Conservation (phyloP, 2,329 filamentous ascomycete species). For the Davidsoniella virescens region DNA sequence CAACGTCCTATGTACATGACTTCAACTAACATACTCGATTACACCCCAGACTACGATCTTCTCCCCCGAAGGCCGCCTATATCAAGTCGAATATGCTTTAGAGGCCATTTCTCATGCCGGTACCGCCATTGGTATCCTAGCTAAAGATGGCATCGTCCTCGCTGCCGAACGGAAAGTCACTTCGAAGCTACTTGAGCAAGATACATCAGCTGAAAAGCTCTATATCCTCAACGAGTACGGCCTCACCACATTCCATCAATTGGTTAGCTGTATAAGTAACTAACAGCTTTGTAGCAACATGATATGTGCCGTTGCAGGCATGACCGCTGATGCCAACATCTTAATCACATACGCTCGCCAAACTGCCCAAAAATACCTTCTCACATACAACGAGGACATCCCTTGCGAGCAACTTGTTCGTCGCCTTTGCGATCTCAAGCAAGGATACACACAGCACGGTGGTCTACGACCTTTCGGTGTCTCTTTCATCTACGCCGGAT, state of each 20-base stretch:
- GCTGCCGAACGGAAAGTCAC: conserved; percentile 98
- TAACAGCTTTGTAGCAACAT: conserved; percentile 56
- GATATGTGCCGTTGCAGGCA: conserved; percentile 97
- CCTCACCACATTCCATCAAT: not conserved
- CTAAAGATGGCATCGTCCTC: conserved; percentile 95
- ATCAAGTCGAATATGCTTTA: conserved; percentile 98
- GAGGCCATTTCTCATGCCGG: conserved; percentile 98
- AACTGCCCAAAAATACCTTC: conserved; percentile 90
- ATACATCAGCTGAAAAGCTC: conserved; percentile 98
- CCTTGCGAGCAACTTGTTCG: conserved; percentile 97
- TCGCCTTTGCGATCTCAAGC: conserved; percentile 91
- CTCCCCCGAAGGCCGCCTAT: conserved; percentile 93
- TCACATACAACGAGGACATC: conserved; percentile 99
- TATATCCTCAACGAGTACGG: conserved; percentile 95
- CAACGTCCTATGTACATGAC: not conserved
- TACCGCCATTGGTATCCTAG: conserved; percentile 89
- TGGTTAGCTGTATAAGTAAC: not conserved
- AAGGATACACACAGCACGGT: conserved; percentile 97
- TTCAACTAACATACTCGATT: not conserved
- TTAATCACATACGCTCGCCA: conserved; percentile 99
- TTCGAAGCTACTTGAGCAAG: conserved; percentile 96
- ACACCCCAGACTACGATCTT: conserved; percentile 82
- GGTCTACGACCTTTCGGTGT: conserved; percentile 96
- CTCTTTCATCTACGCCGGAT: conserved; percentile 98
- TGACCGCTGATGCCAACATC: conserved; percentile 99